Percentiles rank a stretch among this genome's conserved stretches.
These are phyloP conservation scores for Boletus tomentosulus DNA, from an alignment of 768 basidiomycete species.

Conservation along the genomic window DNA sequence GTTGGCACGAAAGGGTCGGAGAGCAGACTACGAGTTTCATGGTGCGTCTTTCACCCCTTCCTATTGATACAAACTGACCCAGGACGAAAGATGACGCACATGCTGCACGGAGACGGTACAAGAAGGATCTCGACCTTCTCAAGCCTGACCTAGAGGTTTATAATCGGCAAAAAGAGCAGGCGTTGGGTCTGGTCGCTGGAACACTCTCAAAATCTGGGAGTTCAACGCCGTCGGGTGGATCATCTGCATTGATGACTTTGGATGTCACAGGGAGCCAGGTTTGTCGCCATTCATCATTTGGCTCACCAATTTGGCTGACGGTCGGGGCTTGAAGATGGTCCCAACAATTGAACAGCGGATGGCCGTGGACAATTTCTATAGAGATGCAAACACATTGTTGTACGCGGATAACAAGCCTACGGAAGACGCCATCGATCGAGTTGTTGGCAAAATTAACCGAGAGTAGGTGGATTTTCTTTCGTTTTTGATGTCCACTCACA, in stretches of 20 bases:
- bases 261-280: constrained; percentile 44
- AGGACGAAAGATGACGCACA: constrained; percentile 73
- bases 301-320: constrained; percentile 6
- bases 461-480: constrained; percentile 58
- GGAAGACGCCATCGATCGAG: constrained; percentile 92
- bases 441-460: constrained; percentile 86
- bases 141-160: constrained; percentile 87
- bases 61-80: background rate
- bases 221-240: constrained; percentile 26
- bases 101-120: constrained; percentile 84
- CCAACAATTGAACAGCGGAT: constrained; percentile 59
- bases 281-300: constrained; percentile 22
- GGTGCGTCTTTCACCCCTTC: constrained; percentile 45
- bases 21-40: constrained; percentile 89
- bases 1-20: constrained; percentile 70
- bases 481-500: background rate
- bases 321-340: constrained; percentile 35
- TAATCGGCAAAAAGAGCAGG: constrained; percentile 84
- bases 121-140: constrained; percentile 84
- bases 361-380: constrained; percentile 79
- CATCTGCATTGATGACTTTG: constrained; percentile 45
- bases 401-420: constrained; percentile 95
- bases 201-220: constrained; percentile 46
- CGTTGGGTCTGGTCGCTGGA: constrained; percentile 71
- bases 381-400: constrained; percentile 87